Percentiles rank a stretch among this genome's conserved stretches.
phyloP scores from a whole-genome alignment of 371 early-diverging fungal genomes.

The Basidiobolus meristosporus region DNA sequence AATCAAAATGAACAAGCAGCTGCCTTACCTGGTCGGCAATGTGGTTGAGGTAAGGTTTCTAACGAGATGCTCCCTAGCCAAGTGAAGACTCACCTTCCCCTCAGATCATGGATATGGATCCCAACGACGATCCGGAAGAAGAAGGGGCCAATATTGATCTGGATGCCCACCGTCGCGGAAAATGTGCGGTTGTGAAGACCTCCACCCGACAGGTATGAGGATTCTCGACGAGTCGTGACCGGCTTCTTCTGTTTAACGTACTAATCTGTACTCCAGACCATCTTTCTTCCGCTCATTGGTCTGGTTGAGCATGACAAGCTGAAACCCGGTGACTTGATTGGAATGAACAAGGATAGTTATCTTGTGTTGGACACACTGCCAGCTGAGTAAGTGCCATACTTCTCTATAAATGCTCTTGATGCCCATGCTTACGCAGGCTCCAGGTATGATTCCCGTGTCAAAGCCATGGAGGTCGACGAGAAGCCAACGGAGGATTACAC shows the following conservation, averaged over 20 bases:
- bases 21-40: constrained; percentile 98
- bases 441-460: constrained; percentile 95
- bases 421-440: background rate
- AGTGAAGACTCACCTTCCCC: background rate
- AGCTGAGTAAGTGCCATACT: constrained; percentile 77
- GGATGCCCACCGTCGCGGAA: constrained; percentile 82
- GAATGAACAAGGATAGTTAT: constrained; percentile 99
- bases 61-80: background rate
- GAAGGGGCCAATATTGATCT: constrained; percentile 90
- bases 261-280: constrained; percentile 32
- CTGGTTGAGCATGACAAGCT: constrained; percentile 85
- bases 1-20: constrained; percentile 96
- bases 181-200: constrained; percentile 96
- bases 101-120: constrained; percentile 83
- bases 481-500: constrained; percentile 98
- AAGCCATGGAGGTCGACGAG: constrained; percentile 99
- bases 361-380: constrained; percentile 97
- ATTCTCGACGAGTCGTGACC: background rate
- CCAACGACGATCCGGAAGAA: constrained; percentile 60
- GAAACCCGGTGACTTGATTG: constrained; percentile 97
- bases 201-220: constrained; percentile 74
- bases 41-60: constrained; percentile 77
- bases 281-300: constrained; percentile 96
- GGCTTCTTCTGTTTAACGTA: background rate
- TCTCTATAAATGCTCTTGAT: no score